Conservation (phyloP, 768 basidiomycete genomes). For the Rhizopogon vinicolor region DNA sequence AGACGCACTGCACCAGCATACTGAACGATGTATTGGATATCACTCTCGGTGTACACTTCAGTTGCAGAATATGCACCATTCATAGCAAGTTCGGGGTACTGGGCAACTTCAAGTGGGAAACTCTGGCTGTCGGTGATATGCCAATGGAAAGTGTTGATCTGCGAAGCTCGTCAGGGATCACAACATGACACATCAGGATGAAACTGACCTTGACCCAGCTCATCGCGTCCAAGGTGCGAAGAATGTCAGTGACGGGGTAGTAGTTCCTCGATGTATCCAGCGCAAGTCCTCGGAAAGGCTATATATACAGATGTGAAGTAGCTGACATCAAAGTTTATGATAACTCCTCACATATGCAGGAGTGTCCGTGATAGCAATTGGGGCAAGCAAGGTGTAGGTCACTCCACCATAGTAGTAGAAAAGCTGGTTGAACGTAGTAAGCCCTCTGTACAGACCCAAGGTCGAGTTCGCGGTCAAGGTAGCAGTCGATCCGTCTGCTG, state of each 20-base stretch:
- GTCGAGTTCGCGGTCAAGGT: conserved; percentile 39
- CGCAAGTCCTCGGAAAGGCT: conserved; percentile 37
- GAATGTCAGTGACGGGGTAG: conserved; percentile 33
- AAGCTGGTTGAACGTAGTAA: conserved; percentile 53
- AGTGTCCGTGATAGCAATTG: conserved; percentile 37
- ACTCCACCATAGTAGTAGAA: conserved; percentile 35
- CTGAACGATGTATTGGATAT: conserved; percentile 54
- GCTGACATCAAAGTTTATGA: not conserved
- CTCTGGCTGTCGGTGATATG: conserved; percentile 80
- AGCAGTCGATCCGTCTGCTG: conserved; percentile 30
- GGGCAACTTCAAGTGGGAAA: conserved; percentile 66
- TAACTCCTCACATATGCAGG: conserved; percentile 40
- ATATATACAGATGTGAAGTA: not conserved
- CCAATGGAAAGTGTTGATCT: conserved; percentile 83
- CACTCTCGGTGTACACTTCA: conserved; percentile 47
- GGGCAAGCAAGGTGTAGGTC: conserved; percentile 36
- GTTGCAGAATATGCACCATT: conserved; percentile 64
- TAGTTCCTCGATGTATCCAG: conserved; percentile 45
- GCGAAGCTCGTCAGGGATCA: not conserved
- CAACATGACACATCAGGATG: not conserved
- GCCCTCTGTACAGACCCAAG: conserved; percentile 47
- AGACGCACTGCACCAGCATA: conserved; percentile 68
- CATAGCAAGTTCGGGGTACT: conserved; percentile 52
- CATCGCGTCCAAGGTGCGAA: conserved; percentile 49
- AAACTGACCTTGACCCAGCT: conserved; percentile 41